A percentile compares a stretch with the other conserved stretches of the same genome.
Conservation (phyloP, 305 asterid genomes). For the Salvia sclarea region DNA sequence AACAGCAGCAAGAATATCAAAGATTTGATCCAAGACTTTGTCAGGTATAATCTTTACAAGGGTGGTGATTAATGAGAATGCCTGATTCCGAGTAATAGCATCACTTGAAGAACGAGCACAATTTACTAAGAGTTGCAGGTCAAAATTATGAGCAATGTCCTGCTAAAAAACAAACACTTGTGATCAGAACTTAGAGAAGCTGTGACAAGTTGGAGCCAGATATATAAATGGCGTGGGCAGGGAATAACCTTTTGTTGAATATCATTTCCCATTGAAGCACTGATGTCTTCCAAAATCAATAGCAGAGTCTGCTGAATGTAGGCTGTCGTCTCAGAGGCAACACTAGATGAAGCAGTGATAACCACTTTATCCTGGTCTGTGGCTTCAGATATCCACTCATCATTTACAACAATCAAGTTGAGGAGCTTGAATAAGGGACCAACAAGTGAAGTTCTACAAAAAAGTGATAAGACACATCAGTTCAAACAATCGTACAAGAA, state of each 20-base stretch:
- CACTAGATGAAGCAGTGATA: constrained; percentile 43
- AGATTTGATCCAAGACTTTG: constrained; percentile 65
- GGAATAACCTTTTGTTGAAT: constrained; percentile 47
- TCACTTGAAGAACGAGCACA: constrained; percentile 72
- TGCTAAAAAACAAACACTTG: constrained; percentile 37
- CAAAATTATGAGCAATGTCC: constrained; percentile 47
- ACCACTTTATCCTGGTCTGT: constrained; percentile 39
- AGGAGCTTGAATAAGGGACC: constrained; percentile 79
- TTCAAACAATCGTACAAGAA: constrained; percentile 12
- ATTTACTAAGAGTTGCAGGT: constrained; percentile 62
- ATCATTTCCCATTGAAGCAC: constrained; percentile 49
- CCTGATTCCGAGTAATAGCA: constrained; percentile 69
- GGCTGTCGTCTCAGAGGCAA: constrained; percentile 42
- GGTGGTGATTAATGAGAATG: constrained; percentile 72
- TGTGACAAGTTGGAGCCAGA: constrained; percentile 10
- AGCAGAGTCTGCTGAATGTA: constrained; percentile 76
- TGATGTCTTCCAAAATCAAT: constrained; percentile 70
- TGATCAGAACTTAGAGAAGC: constrained; percentile 36
- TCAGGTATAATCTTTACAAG: constrained; percentile 74
- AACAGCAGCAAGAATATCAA: constrained; percentile 62
- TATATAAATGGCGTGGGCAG: constrained; percentile 11
- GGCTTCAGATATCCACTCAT: constrained; percentile 48
- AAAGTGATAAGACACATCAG: constrained; percentile 29
- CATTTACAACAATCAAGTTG: constrained; percentile 44
- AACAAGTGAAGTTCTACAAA: constrained; percentile 67